phyloP scores from a whole-genome alignment of 805 yeast genomes.

The Torulaspora microellipsoides region DNA sequence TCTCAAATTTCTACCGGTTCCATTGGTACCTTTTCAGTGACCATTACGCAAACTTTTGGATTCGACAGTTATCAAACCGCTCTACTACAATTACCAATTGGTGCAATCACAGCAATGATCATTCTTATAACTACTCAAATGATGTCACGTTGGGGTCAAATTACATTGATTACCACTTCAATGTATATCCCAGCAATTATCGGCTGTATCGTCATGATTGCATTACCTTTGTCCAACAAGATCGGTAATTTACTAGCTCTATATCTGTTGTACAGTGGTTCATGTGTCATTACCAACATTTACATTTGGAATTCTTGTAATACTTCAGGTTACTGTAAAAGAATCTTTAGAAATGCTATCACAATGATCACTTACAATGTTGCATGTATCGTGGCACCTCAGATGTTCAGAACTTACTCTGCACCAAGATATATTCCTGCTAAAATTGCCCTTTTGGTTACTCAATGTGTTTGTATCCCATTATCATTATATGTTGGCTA shows the following conservation, averaged over 20 bases:
- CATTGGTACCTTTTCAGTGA: constrained; percentile 48
- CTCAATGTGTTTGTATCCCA: constrained; percentile 46
- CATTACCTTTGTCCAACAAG: constrained; percentile 33
- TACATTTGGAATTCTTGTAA: constrained; percentile 61
- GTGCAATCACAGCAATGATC: constrained; percentile 43
- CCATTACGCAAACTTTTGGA: constrained; percentile 50
- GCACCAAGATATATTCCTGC: constrained; percentile 56
- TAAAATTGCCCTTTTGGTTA: constrained; percentile 49
- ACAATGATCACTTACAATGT: constrained; percentile 57
- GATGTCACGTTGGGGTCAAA: constrained; percentile 35
- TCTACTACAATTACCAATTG: constrained; percentile 53
- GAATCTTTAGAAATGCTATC: constrained; percentile 48
- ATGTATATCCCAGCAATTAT: constrained; percentile 47
- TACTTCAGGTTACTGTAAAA: constrained; percentile 59
- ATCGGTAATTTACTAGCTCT: constrained; percentile 48
- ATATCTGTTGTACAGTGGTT: constrained; percentile 50
- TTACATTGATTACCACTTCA: constrained; percentile 36
- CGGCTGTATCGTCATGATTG: constrained; percentile 44
- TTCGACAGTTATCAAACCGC: constrained; percentile 43
- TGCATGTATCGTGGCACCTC: constrained; percentile 61
- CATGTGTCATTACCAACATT: constrained; percentile 52
- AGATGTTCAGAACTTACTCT: constrained; percentile 48
- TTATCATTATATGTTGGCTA: constrained; percentile 41
- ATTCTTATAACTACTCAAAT: constrained; percentile 39
- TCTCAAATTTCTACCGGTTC: constrained; percentile 50